Evolutionary conservation across 2,329 filamentous ascomycete genomes (phyloP).

Genomic region (Pseudopyrenochaeta lycopersici): DNA sequence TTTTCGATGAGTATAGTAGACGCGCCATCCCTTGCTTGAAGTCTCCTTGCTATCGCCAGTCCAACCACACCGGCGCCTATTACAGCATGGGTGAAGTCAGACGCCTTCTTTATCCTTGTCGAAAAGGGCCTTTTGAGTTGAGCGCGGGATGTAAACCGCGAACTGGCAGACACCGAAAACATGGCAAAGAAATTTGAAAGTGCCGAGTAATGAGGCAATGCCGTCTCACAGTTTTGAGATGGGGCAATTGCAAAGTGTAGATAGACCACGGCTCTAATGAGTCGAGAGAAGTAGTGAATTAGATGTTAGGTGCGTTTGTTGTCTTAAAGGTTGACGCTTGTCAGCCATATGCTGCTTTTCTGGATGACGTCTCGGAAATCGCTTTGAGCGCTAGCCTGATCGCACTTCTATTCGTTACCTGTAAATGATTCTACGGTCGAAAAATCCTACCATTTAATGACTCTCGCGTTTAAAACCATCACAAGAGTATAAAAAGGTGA

Average conservation of each 20-base stretch:
- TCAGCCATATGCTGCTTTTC: conserved; percentile 11
- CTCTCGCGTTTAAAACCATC: neutral
- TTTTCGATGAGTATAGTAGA: conserved; percentile 83
- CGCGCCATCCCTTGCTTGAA: conserved; percentile 68
- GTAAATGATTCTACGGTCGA: neutral
- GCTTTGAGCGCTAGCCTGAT: conserved; percentile 3
- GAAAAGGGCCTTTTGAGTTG: conserved; percentile 28
- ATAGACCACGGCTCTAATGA: neutral
- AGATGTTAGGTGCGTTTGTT: neutral
- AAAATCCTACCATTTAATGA: neutral
- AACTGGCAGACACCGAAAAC: conserved; percentile 17
- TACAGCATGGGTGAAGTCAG: conserved; percentile 72
- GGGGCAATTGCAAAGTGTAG: neutral
- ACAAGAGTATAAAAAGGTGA: neutral
- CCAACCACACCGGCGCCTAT: conserved; percentile 80
- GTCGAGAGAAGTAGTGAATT: neutral
- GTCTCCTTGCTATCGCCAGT: conserved; percentile 77
- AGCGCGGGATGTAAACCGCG: neutral
- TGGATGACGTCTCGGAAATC: conserved; percentile 12
- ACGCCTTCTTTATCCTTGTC: conserved; percentile 43
- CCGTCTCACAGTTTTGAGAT: no score
- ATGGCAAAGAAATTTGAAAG: conserved; percentile 4
- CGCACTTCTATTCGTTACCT: neutral
- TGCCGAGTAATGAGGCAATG: neutral
- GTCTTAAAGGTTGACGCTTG: conserved; percentile 1